phyloP scores from a whole-genome alignment of 352 stramenopile genomes.

The Halophytophthora batemanensis region DNA sequence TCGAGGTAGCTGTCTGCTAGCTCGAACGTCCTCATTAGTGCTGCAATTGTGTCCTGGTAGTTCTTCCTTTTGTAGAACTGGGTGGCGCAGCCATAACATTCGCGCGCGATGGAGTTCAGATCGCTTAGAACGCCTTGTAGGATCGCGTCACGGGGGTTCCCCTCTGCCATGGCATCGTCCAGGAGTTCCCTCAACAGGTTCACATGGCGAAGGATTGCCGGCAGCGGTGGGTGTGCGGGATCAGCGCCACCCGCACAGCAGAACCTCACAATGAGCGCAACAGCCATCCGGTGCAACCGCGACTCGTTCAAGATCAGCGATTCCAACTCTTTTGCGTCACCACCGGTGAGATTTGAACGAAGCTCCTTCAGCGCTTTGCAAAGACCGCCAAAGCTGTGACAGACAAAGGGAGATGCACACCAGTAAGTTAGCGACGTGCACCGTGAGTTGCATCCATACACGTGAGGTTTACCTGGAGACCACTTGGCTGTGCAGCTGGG shows the following conservation, averaged over 20 bases:
- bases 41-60: slow-evolving; percentile 34
- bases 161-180: slow-evolving; percentile 33
- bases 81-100: slow-evolving; percentile 55
- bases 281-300: slow-evolving; percentile 40
- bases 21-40: slow-evolving; percentile 44
- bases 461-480: slow-evolving; percentile 30
- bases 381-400: slow-evolving; percentile 29
- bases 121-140: slow-evolving; percentile 43
- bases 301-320: slow-evolving; percentile 38
- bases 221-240: slow-evolving; percentile 3
- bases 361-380: slow-evolving; percentile 21
- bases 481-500: slow-evolving; percentile 32
- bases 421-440: background rate
- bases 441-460: background rate
- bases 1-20: slow-evolving; percentile 57
- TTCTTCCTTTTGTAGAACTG: slow-evolving; percentile 49
- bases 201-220: slow-evolving; percentile 25
- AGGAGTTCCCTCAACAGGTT: slow-evolving; percentile 30
- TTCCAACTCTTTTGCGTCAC: slow-evolving; percentile 22
- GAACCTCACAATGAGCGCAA: slow-evolving; percentile 25
- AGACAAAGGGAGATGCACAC: slow-evolving; percentile 12
- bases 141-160: slow-evolving; percentile 20
- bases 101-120: slow-evolving; percentile 56
- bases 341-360: slow-evolving; percentile 4
- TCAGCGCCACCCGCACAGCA: slow-evolving; percentile 1